A percentile compares a stretch with the other conserved stretches of the same genome.
Conservation (phyloP, 495 filamentous ascomycete species). For the Podospora sp. region DNA sequence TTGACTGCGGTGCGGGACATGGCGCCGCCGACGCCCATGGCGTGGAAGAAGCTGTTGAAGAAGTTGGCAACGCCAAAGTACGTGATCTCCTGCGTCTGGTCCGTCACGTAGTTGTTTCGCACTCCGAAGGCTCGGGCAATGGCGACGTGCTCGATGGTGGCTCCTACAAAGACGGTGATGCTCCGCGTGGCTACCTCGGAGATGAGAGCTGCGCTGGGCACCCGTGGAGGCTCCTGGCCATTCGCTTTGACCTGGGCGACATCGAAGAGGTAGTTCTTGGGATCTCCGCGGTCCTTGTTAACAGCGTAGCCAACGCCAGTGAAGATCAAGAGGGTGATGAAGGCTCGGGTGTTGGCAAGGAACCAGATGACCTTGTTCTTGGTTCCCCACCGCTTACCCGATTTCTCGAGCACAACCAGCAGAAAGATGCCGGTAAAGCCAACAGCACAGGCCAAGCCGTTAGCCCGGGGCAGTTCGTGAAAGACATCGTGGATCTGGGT, state of each 20-base stretch:
- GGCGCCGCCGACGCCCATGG: slow-evolving; percentile 52
- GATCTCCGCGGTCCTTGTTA: slow-evolving; percentile 44
- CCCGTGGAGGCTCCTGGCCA: slow-evolving; percentile 45
- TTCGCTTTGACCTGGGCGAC: slow-evolving; percentile 48
- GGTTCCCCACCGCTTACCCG: slow-evolving; percentile 51
- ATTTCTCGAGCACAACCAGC: slow-evolving; percentile 45
- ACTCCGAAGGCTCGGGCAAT: slow-evolving; percentile 52
- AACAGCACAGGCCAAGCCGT: slow-evolving; percentile 48
- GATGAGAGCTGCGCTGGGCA: slow-evolving; percentile 38
- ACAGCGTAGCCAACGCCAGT: slow-evolving; percentile 52
- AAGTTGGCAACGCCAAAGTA: slow-evolving; percentile 53
- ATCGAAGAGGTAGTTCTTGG: slow-evolving; percentile 39
- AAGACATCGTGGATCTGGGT: slow-evolving; percentile 49
- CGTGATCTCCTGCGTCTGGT: slow-evolving; percentile 52
- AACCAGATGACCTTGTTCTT: slow-evolving; percentile 47
- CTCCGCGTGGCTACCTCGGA: slow-evolving; percentile 41
- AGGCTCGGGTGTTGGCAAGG: slow-evolving; percentile 49
- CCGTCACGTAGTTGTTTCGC: slow-evolving; percentile 50
- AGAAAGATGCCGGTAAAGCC: slow-evolving; percentile 51
- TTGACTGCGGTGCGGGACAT: slow-evolving; percentile 56
- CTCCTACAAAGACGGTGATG: slow-evolving; percentile 50
- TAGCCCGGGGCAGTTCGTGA: slow-evolving; percentile 40
- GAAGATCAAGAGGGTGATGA: slow-evolving; percentile 50
- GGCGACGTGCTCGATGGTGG: slow-evolving; percentile 52
- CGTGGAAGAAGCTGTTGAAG: slow-evolving; percentile 52